Conservation (phyloP, 495 filamentous ascomycete genomes). For the Hypoxylon rickii region DNA sequence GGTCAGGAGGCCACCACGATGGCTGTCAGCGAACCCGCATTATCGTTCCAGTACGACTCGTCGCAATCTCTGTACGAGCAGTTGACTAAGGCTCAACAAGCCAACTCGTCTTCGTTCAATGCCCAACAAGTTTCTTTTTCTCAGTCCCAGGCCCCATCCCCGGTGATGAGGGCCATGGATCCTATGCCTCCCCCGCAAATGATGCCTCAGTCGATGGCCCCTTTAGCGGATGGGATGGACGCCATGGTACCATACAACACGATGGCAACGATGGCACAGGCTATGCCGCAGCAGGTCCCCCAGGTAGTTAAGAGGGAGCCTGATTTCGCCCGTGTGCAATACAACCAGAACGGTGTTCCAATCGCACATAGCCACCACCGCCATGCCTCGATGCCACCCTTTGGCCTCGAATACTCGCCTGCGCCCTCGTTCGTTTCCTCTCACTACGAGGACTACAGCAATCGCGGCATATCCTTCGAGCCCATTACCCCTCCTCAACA, state of each 20-base stretch:
- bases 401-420: slow-evolving; percentile 91
- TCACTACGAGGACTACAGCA: slow-evolving; percentile 96
- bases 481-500: slow-evolving; percentile 95
- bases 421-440: slow-evolving; percentile 97
- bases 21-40: slow-evolving; percentile 91
- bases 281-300: slow-evolving; percentile 67
- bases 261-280: slow-evolving; percentile 61
- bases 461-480: slow-evolving; percentile 93
- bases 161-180: slow-evolving; percentile 86
- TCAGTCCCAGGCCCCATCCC: slow-evolving; percentile 74
- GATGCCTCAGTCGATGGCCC: slow-evolving; percentile 80
- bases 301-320: slow-evolving; percentile 81
- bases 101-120: slow-evolving; percentile 94
- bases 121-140: slow-evolving; percentile 80
- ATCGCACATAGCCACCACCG: slow-evolving; percentile 81
- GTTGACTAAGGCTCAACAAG: slow-evolving; percentile 98
- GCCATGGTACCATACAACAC: slow-evolving; percentile 73
- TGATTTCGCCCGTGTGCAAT: slow-evolving; percentile 74
- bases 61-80: slow-evolving; percentile 99
- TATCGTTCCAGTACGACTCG: slow-evolving; percentile 98
- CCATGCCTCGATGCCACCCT: slow-evolving; percentile 95
- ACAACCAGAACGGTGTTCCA: slow-evolving; percentile 88
- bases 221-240: slow-evolving; percentile 79
- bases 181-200: slow-evolving; percentile 72
- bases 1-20: slow-evolving; percentile 95